A percentile compares a stretch with the other conserved stretches of the same genome.
Conservation (phyloP, 371 early-diverging fungal species). For the Homolaphlyctis polyrhiza region DNA sequence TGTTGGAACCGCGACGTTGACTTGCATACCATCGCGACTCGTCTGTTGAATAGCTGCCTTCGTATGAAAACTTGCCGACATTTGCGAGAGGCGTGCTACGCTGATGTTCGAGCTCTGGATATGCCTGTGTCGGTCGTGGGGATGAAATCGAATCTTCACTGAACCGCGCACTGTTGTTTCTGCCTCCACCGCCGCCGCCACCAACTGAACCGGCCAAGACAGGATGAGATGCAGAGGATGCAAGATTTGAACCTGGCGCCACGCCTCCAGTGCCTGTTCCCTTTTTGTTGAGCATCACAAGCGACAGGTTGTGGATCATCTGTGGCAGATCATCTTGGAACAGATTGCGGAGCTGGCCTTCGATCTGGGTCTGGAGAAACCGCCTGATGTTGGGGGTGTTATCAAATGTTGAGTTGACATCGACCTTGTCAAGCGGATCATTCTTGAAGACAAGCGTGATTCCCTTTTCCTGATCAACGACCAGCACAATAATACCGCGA, state of each 20-base stretch:
- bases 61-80: background rate
- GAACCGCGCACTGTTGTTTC: background rate
- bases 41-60: background rate
- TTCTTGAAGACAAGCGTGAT: conserved; percentile 94
- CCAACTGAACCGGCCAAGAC: background rate
- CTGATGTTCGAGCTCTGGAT: too few species aligned
- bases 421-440: conserved; percentile 89
- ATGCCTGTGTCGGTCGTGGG: background rate
- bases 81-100: too few species aligned
- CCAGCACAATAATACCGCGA: conserved; percentile 89
- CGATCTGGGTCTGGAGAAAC: conserved; percentile 88
- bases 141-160: too few species aligned
- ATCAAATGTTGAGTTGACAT: conserved; percentile 93
- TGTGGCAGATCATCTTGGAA: conserved; percentile 89
- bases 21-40: too few species aligned
- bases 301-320: conserved; percentile 85
- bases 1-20: background rate
- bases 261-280: background rate
- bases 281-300: conserved; percentile 34
- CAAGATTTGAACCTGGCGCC: background rate
- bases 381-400: conserved; percentile 75
- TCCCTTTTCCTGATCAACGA: conserved; percentile 85
- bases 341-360: conserved; percentile 78
- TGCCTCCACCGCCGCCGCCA: background rate
- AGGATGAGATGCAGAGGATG: too few species aligned